Base-by-base conservation (phyloP, 2,329 filamentous ascomycete genomes). In the Dactylellina parvicollis region DNA sequence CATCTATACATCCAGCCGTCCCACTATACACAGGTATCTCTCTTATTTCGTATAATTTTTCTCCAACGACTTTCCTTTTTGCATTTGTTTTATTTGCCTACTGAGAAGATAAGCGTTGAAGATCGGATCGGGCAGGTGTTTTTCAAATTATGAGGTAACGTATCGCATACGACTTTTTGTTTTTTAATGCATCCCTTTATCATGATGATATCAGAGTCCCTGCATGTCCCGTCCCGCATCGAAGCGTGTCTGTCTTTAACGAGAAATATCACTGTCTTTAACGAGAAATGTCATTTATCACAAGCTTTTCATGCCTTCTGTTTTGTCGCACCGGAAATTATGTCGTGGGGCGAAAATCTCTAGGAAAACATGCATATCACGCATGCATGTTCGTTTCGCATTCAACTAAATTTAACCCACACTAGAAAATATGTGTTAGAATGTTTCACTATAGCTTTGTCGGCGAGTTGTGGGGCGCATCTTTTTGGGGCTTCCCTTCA, bases 241-340 rank as follows among this genome's bases (percentile, higher is more conserved):
- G 12, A 30, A n/a, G 30, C 34, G 38, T 59, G 18, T 38, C 60
- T 59, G 38, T 57, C 42, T 28, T 66, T 67, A 52, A 32, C 32
- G 36, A 61, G 49, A 50, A 49, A 42, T n/a, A n/a, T n/a, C n/a
- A n/a, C 60, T 59, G 38, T 57, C 42, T 28, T 66, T 67, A 52
- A 32, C 32, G 36, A 61, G 49, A 50, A 49, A 42, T n/a, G n/a
- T 14, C 28, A 16, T 60, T n/a, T 52, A 38, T 61, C 28, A 22
- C 32, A 26, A 54, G 38, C 34, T 46, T 47, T 22, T 32, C 18
- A 4, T 49, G 8, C 28, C 8, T 49, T 49, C 8, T 14, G 3
- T 4, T 55, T 24, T 26, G 30, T 40, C 50, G 50, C 32, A 36
- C 3, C 50, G 50, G 30, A 55, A 42, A 42, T 56, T 56, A 42